A percentile compares a stretch with the other conserved stretches of the same genome.
phyloP scores from a whole-genome alignment of 2,329 filamentous ascomycete species.

The Coleophoma eucalyptorum region DNA sequence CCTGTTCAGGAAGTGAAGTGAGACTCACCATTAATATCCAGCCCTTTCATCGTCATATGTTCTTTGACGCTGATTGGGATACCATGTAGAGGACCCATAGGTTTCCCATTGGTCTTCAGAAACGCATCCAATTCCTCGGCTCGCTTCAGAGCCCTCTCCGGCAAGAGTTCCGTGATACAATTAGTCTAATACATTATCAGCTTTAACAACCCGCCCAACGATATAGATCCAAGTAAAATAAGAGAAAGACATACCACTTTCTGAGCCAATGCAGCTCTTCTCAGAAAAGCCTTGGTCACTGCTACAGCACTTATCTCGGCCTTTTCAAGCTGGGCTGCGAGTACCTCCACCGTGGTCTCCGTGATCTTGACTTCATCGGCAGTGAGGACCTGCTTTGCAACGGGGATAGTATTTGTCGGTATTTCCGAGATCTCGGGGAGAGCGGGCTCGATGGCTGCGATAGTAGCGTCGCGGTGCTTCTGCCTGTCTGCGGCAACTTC shows the following conservation, averaged over 20 bases:
- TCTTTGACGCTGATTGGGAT: slow-evolving; percentile 52
- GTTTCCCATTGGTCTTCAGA: slow-evolving; percentile 22
- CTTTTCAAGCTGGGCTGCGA: slow-evolving; percentile 40
- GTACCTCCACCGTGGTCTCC: slow-evolving; percentile 37
- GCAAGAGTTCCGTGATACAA: slow-evolving; percentile 40
- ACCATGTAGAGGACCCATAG: slow-evolving; percentile 33
- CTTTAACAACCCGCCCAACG: too few relatives aligned
- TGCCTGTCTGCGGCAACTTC: slow-evolving; percentile 41
- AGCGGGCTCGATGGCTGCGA: slow-evolving; percentile 35
- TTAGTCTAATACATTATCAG: slow-evolving; percentile 29
- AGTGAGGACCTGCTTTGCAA: slow-evolving; percentile 42
- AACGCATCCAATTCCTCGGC: slow-evolving; percentile 30
- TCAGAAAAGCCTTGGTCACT: slow-evolving; percentile 49
- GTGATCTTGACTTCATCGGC: slow-evolving; percentile 46
- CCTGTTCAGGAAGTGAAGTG: not conserved
- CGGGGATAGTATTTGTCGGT: slow-evolving; percentile 38
- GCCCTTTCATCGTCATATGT: slow-evolving; percentile 43
- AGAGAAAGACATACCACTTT: slow-evolving; percentile 31
- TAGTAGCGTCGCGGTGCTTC: slow-evolving; percentile 39
- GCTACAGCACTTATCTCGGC: slow-evolving; percentile 37
- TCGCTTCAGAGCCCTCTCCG: slow-evolving; percentile 26
- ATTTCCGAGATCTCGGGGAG: slow-evolving; percentile 33
- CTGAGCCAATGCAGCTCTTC: slow-evolving; percentile 49
- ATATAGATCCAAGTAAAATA: not conserved
- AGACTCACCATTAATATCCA: slow-evolving; percentile 35